Conservation (phyloP, 257 asterid genomes). For the Solanum acaule region DNA sequence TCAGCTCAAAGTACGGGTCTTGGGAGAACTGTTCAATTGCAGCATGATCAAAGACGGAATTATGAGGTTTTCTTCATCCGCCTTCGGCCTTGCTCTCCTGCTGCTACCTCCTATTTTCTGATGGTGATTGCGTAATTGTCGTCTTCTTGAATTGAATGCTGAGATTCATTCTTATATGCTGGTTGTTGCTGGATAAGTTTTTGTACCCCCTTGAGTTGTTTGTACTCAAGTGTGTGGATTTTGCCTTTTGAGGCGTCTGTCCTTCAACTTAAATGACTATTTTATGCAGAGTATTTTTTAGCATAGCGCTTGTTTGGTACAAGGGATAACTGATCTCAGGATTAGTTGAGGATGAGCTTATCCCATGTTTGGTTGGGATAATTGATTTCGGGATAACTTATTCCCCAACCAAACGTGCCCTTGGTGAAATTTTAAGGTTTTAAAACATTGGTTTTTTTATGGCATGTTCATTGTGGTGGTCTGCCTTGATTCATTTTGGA, state of each 20-base stretch:
- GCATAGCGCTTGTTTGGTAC: neutral
- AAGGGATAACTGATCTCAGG: neutral
- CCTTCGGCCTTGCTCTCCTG: neutral
- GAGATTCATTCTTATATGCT: neutral
- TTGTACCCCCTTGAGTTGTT: neutral
- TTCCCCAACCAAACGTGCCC: neutral
- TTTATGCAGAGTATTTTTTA: neutral
- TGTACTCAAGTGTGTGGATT: neutral
- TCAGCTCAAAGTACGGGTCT: conserved; percentile 67
- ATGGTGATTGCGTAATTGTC: neutral
- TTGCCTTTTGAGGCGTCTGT: neutral
- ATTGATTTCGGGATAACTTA: neutral
- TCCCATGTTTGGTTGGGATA: neutral
- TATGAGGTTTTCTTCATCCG: neutral
- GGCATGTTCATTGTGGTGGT: neutral
- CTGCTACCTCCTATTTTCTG: neutral
- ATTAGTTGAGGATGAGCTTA: neutral
- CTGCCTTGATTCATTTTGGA: neutral
- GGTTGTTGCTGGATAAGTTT: neutral
- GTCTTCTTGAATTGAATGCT: neutral
- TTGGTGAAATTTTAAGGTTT: neutral
- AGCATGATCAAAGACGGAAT: conserved; percentile 8
- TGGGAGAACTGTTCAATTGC: conserved; percentile 62
- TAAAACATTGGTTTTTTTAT: neutral
- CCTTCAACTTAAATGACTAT: neutral